Evolutionary conservation across 208 protist species (phyloP), one percentile per base, ranked within the genome.

Genomic region (Wallacemonas collosoma): DNA sequence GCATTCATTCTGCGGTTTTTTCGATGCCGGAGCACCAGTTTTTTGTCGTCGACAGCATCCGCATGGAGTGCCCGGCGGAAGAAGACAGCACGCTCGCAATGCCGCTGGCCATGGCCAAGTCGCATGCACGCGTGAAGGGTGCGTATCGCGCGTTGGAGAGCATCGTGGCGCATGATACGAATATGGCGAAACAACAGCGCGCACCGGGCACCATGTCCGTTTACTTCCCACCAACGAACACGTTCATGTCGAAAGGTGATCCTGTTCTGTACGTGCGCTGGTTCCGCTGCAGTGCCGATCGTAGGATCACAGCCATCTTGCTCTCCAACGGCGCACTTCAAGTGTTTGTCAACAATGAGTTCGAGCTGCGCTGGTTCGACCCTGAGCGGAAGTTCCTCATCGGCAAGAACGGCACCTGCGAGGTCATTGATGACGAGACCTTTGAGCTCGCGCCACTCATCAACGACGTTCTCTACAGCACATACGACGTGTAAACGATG

Each of bases 321-420:
- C 87, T 97, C 43, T 95, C 90, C 57, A 93, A 91, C 69, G 89
- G 90, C 2, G 88, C 85, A 2, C 73, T 93, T 47, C 93, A 97
- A 81, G 82, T 93, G 11, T 90, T 95, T 70, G 88, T 95, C 17
- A 78, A 85, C 44, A 81, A 86, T 69, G 79, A 94, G 72, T 93
- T 87, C 65, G 93, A 97, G 68, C 75, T 97, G 8, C 88, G 93
- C 17, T 97, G 88, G 87, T 86, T 95, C 61, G 93, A 95, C 63
- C 81, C 90, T 62, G 79, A 64, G 44, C 85, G 89, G 14, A 94
- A 93, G 80, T 94, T 95, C 66, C 71, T 94, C 47, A 69, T 95
- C 5, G 89, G 87, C 38, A 85, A 82, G 63, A 93, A 95, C 81
- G 90, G 90, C 72, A 84, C 94, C 41, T 94, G 89, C 70, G 90